Evolutionary conservation across 805 yeast genomes (phyloP).

Genomic region (Komagataella populi): DNA sequence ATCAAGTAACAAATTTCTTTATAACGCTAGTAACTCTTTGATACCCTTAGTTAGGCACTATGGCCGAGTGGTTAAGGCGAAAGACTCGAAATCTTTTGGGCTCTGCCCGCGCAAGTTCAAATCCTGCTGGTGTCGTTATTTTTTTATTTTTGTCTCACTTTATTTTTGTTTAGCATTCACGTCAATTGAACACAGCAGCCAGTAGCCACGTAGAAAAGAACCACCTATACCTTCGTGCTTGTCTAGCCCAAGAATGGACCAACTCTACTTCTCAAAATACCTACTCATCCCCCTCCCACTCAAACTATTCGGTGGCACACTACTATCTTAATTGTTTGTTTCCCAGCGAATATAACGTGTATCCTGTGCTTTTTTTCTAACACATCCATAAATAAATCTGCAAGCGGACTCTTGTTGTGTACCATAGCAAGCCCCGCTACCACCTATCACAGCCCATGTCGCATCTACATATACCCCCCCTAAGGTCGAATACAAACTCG

Average conservation of each 20-base stretch:
- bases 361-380: background rate
- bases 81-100: slow-evolving; percentile 66
- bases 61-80: slow-evolving; percentile 75
- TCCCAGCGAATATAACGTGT: background rate
- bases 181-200: too few species aligned
- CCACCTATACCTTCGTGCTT: too few species aligned
- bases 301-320: background rate
- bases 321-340: background rate
- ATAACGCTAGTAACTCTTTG: background rate
- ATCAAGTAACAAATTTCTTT: too few species aligned
- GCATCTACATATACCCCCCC: background rate
- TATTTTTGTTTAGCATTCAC: too few species aligned
- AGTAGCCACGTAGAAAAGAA: too few species aligned
- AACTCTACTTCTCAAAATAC: too few species aligned
- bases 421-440: background rate
- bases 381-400: background rate
- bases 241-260: too few species aligned
- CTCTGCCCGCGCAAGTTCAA: slow-evolving; percentile 73
- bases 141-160: slow-evolving; percentile 14
- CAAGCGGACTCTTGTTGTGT: background rate
- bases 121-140: slow-evolving; percentile 59
- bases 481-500: slow-evolving; percentile 4
- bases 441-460: background rate
- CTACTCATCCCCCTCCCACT: background rate
- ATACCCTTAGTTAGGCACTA: slow-evolving; percentile 23